Percentiles rank a stretch among this genome's conserved stretches.
Evolutionary conservation across 1,284 basidiomycete genomes (phyloP).

Genomic region (Cutaneotrichosporon arboriforme): DNA sequence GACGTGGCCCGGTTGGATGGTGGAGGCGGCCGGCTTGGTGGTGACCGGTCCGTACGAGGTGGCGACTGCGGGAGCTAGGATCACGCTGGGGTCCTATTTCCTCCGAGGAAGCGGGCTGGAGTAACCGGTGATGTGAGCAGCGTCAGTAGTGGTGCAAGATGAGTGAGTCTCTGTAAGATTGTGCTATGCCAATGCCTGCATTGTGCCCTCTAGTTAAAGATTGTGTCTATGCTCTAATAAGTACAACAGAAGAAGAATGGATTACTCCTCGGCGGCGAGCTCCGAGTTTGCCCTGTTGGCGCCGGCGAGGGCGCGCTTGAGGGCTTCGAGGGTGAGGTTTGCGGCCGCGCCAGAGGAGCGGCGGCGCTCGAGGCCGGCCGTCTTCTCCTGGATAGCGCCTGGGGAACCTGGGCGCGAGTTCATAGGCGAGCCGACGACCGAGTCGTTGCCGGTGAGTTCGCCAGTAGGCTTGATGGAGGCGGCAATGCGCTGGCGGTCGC

Average conservation of each 20-base stretch:
- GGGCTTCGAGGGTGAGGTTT: conserved; percentile 40
- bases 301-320: conserved; percentile 44
- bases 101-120: no score
- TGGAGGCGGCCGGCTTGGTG: no score
- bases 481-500: conserved; percentile 22
- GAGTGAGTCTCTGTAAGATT: not conserved
- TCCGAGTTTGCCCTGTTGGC: conserved; percentile 26
- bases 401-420: conserved; percentile 38
- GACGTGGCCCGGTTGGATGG: no score
- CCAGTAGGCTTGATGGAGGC: conserved; percentile 13
- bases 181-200: conserved; percentile 8
- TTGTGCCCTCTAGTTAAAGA: not conserved
- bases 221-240: conserved; percentile 6
- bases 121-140: no score
- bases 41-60: no score
- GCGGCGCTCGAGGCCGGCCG: conserved; percentile 22
- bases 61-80: no score
- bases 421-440: conserved; percentile 42
- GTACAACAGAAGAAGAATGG: not conserved
- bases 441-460: conserved; percentile 47
- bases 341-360: conserved; percentile 25
- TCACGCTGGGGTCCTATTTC: no score
- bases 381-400: conserved; percentile 22
- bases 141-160: no score
- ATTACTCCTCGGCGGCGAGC: conserved; percentile 16